Evolutionary conservation across 306 rosid genomes (phyloP), one percentile per base, ranked within the genome.

Genomic region (Pueraria montana): DNA sequence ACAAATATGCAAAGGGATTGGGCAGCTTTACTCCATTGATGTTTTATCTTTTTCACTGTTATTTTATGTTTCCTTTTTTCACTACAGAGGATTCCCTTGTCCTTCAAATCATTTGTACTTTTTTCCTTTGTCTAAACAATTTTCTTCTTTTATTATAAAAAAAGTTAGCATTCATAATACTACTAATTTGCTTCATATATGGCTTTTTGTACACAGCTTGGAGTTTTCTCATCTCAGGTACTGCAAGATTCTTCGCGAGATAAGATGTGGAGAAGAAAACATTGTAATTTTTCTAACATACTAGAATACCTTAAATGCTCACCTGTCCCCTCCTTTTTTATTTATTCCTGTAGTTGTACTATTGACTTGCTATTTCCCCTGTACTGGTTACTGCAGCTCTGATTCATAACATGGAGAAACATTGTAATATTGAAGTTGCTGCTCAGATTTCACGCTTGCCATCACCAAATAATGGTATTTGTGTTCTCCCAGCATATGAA

Each of bases 221-320:
- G 98, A 89, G 92, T 89, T 90, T 95, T 95, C 91, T 95, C 98
- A 80, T 95, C 99, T 87, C 98, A 92, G 86, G 94, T 93, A 83
- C 91, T 92, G 86, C 99, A 92, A 95, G 99, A 92, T 75, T 95
- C 98, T 75, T 89, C 94, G 0, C 87, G 90, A 49, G 94, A 91
- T 81, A 92, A 85, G 86, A 88, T 83, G 72, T 78, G 91, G 99
- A 90, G 90, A 87, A 91, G 90, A 84, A 92, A 88, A 40, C 92
- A 91, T 43, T 91, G 99, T 95, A 93, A 89, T 52, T 86, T 65
- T 45, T 77, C 76, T 78, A 70, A 83, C 78, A 73, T 48, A 64
- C 91, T 70, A 70, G 53, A 53, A 36, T 70, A 45, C 24, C 72
- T 77, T 50, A 78, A 83, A 49, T 71, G 72, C 32, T 9, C 10